A percentile compares a stretch with the other conserved stretches of the same genome.
phyloP scores from a whole-genome alignment of 805 yeast genomes.

The Sugiyamaella valdiviana region DNA sequence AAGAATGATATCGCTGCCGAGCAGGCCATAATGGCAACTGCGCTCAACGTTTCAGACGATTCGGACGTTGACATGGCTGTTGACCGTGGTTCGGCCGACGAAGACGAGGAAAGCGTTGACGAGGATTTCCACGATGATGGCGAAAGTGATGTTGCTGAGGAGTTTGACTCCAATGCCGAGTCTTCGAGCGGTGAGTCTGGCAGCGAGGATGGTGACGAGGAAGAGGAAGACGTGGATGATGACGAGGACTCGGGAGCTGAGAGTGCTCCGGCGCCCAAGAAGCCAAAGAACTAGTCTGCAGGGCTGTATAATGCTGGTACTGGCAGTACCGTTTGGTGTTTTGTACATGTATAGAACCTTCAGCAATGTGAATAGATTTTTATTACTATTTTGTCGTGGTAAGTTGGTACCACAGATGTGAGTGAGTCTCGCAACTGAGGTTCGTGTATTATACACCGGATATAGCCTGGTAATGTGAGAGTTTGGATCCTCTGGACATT shows the following conservation, averaged over 20 bases:
- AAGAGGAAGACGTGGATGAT: constrained; percentile 17
- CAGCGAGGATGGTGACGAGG: constrained; percentile 26
- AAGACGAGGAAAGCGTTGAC: constrained; percentile 61
- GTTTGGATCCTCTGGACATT: no score
- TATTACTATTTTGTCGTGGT: no score
- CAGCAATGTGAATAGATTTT: neutral
- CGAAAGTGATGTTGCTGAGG: constrained; percentile 74
- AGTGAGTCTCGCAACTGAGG: no score
- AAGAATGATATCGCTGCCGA: constrained; percentile 88
- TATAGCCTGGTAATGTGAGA: no score
- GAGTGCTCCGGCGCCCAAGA: constrained; percentile 21
- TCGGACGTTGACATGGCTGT: constrained; percentile 40
- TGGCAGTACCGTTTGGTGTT: neutral
- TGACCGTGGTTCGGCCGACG: constrained; percentile 71
- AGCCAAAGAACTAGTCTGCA: constrained; percentile 15
- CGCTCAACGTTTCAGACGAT: constrained; percentile 58
- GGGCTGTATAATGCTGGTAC: neutral
- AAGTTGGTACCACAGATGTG: no score
- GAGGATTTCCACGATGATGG: constrained; percentile 68
- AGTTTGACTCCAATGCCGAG: constrained; percentile 64
- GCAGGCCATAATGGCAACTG: constrained; percentile 71
- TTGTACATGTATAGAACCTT: neutral
- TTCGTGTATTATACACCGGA: no score
- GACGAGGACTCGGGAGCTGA: constrained; percentile 19
- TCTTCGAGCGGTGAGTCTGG: constrained; percentile 20